Evolutionary conservation across 139 green algal genomes (phyloP).

Genomic region (Marvania coccoides): DNA sequence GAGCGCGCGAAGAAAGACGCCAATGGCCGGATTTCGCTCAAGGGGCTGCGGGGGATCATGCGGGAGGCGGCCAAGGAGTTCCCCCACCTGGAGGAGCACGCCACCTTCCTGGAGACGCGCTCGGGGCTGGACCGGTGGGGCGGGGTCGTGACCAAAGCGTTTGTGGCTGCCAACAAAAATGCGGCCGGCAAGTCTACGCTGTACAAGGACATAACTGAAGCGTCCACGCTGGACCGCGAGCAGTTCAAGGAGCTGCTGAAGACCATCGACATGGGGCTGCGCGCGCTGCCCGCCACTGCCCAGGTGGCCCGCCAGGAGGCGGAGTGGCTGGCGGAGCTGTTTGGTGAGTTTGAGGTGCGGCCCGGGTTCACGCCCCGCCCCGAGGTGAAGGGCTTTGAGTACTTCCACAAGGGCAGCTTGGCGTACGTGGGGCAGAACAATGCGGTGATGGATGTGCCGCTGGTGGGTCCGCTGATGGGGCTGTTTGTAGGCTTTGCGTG

Average conservation of each 20-base stretch:
- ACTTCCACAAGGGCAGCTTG: conserved; percentile 67
- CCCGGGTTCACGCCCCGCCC: neutral
- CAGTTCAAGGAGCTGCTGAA: conserved; percentile 66
- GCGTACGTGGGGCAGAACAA: conserved; percentile 83
- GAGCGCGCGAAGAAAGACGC: conserved; percentile 34
- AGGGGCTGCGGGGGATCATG: conserved; percentile 51
- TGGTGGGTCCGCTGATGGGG: conserved; percentile 56
- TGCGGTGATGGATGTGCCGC: conserved; percentile 85
- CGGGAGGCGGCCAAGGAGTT: conserved; percentile 52
- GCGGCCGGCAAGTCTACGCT: neutral
- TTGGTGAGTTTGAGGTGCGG: neutral
- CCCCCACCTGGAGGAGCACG: conserved; percentile 73
- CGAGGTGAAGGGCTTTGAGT: conserved; percentile 33
- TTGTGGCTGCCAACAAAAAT: conserved; percentile 8
- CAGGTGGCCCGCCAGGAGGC: conserved; percentile 85
- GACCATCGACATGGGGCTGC: conserved; percentile 59
- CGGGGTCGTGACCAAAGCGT: conserved; percentile 21
- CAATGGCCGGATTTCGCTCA: conserved; percentile 47
- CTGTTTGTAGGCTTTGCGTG: conserved; percentile 64
- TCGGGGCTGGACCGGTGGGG: conserved; percentile 24
- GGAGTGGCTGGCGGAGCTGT: conserved; percentile 60
- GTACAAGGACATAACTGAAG: conserved; percentile 24
- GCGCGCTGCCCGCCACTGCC: conserved; percentile 73
- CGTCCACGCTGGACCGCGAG: conserved; percentile 38
- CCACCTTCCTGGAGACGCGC: conserved; percentile 59